These are phyloP conservation scores for Hylodesmum podocarpum DNA, from an alignment of 306 rosid genomes.

Conservation along the genomic window DNA sequence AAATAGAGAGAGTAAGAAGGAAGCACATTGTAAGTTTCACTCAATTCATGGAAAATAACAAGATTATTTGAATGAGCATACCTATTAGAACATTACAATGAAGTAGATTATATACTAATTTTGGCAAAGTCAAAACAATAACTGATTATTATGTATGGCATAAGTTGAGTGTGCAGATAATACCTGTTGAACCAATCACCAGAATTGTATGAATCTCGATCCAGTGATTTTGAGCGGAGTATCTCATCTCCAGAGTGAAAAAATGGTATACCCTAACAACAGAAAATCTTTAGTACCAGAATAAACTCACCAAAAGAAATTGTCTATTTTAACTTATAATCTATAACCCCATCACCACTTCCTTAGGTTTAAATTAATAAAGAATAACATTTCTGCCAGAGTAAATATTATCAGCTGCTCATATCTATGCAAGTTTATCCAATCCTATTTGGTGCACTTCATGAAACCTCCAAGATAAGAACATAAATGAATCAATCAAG, in stretches of 20 bases:
- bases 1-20: constrained; percentile 20
- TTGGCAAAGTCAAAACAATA: constrained; percentile 17
- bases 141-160: not conserved
- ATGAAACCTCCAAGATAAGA: constrained; percentile 2
- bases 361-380: not conserved
- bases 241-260: constrained; percentile 86
- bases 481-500: not conserved
- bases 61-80: not conserved
- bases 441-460: not conserved
- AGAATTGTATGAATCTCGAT: constrained; percentile 96
- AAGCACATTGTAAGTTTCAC: constrained; percentile 14
- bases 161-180: constrained; percentile 14
- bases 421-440: not conserved
- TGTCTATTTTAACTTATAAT: not conserved
- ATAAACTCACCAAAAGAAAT: constrained; percentile 11
- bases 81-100: not conserved
- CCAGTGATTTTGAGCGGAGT: constrained; percentile 93
- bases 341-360: not conserved
- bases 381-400: not conserved
- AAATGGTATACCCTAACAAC: constrained; percentile 82
- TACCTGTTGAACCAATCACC: constrained; percentile 99
- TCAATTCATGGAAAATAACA: constrained; percentile 18
- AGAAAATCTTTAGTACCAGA: constrained; percentile 24
- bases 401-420: constrained; percentile 4
- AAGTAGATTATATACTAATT: constrained; percentile 6